phyloP scores from a whole-genome alignment of 2,329 filamentous ascomycete species.

The Oidium heveae region DNA sequence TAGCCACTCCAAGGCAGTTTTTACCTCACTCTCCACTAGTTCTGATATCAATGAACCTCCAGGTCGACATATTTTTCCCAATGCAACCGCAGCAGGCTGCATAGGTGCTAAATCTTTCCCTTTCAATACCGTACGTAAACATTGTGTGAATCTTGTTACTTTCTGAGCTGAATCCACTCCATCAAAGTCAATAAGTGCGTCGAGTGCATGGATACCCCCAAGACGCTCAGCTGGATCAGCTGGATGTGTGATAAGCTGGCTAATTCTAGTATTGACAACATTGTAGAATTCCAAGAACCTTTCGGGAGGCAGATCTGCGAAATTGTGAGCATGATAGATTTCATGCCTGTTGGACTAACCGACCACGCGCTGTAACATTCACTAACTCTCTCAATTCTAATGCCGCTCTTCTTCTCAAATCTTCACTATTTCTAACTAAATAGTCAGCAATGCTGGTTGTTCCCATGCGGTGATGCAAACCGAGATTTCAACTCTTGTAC shows the following conservation, averaged over 20 bases:
- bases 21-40: constrained; percentile 87
- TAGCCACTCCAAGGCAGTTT: constrained; percentile 87
- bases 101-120: constrained; percentile 82
- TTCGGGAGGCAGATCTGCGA: constrained; percentile 49
- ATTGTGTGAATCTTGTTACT: constrained; percentile 81
- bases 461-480: constrained; percentile 5
- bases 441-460: constrained; percentile 2
- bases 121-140: constrained; percentile 64
- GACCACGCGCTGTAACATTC: constrained; percentile 14
- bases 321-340: not conserved
- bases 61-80: constrained; percentile 75
- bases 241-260: constrained; percentile 56
- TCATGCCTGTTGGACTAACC: not conserved
- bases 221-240: constrained; percentile 71
- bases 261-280: constrained; percentile 38
- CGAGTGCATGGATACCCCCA: constrained; percentile 76
- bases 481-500: constrained; percentile 12
- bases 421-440: constrained; percentile 10
- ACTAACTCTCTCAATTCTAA: constrained; percentile 14
- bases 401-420: constrained; percentile 13
- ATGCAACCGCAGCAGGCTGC: constrained; percentile 65
- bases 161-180: constrained; percentile 83
- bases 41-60: constrained; percentile 88
- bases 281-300: constrained; percentile 51
- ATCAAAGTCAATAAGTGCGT: constrained; percentile 86